Evolutionary conservation across 2,329 filamentous ascomycete genomes (phyloP).

Genomic region (Diaporthe humulicola): DNA sequence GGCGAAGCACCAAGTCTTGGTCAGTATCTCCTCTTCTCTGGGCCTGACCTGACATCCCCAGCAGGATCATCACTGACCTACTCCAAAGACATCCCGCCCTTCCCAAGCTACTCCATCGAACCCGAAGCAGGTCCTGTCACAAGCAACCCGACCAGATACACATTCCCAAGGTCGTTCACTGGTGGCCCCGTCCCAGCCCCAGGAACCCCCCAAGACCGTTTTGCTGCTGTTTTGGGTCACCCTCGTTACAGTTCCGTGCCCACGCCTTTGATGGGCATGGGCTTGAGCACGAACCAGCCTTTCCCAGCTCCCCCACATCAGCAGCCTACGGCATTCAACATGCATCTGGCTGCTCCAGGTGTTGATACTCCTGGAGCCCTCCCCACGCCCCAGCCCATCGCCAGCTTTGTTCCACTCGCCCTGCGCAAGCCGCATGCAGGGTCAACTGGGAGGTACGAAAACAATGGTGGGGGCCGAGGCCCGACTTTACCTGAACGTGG

Average conservation of each 20-base stretch:
- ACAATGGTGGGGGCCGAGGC: neutral
- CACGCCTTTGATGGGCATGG: neutral
- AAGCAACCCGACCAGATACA: neutral
- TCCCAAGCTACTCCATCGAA: slow-evolving; percentile 10
- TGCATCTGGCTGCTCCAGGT: slow-evolving; percentile 4
- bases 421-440: neutral
- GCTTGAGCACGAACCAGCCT: neutral
- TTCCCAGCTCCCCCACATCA: neutral
- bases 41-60: neutral
- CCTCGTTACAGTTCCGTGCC: slow-evolving; percentile 1
- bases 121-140: neutral
- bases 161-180: neutral
- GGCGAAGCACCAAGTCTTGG: neutral
- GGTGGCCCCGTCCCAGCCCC: slow-evolving; percentile 21
- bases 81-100: neutral
- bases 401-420: neutral
- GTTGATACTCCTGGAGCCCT: neutral
- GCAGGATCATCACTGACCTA: neutral
- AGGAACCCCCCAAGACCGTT: slow-evolving; percentile 32
- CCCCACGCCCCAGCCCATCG: neutral
- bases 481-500: slow-evolving; percentile 11
- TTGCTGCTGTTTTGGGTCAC: slow-evolving; percentile 32
- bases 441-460: neutral
- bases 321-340: neutral
- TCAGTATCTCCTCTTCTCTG: neutral